Evolutionary conservation across 768 basidiomycete species (phyloP).

Genomic region (Termitomyces heimii): DNA sequence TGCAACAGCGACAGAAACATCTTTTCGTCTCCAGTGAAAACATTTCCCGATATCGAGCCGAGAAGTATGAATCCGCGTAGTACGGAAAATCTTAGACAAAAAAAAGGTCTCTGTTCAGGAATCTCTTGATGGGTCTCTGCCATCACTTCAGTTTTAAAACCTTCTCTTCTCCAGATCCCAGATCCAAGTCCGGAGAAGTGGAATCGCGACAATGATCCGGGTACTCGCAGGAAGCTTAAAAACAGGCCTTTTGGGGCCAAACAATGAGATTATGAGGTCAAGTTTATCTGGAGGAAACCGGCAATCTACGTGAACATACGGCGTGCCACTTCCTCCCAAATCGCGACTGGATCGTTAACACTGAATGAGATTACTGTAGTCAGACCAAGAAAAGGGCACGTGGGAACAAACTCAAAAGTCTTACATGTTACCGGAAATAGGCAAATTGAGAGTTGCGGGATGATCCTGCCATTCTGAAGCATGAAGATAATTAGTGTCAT

Average conservation of each 20-base stretch:
- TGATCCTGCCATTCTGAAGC: slow-evolving; percentile 53
- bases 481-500: neutral
- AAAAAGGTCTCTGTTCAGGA: neutral
- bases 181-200: neutral
- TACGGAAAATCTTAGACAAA: neutral
- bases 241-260: neutral
- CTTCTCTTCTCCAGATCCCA: slow-evolving; percentile 3
- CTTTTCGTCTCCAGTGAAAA: neutral
- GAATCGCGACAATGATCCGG: slow-evolving; percentile 8
- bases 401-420: slow-evolving; percentile 16
- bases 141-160: neutral
- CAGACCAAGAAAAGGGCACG: neutral
- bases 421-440: slow-evolving; percentile 42
- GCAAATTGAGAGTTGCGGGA: slow-evolving; percentile 45
- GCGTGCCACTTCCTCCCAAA: slow-evolving; percentile 46
- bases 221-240: slow-evolving; percentile 5
- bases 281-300: slow-evolving; percentile 1
- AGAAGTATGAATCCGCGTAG: neutral
- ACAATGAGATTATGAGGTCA: neutral
- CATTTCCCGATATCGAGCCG: neutral
- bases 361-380: slow-evolving; percentile 25
- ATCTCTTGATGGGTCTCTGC: neutral
- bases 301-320: slow-evolving; percentile 13
- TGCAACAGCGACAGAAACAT: neutral
- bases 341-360: slow-evolving; percentile 48